Percentiles rank a stretch among this genome's conserved stretches.
These are phyloP conservation scores for Polyplosphaeria fusca DNA, from an alignment of 495 filamentous ascomycete genomes.

Conservation along the genomic window DNA sequence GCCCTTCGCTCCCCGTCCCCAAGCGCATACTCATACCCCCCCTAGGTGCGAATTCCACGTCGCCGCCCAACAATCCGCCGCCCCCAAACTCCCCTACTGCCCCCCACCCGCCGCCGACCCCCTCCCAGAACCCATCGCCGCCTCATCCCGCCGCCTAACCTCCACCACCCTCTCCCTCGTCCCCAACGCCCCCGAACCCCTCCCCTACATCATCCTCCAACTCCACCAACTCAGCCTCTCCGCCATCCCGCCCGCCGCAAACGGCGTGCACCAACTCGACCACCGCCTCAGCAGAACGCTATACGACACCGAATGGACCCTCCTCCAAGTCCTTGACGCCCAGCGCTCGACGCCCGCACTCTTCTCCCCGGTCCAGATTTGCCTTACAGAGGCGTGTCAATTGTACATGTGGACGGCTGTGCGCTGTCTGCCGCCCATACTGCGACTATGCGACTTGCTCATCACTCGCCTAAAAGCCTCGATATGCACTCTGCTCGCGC, in stretches of 20 bases:
- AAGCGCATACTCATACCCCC: background rate
- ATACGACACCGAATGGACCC: background rate
- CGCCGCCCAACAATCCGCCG: background rate
- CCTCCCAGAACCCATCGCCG: background rate
- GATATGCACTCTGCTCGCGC: too few species aligned
- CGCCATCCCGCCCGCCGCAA: background rate
- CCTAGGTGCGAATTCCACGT: constrained; percentile 1
- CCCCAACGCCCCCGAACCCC: background rate
- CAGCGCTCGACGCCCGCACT: background rate
- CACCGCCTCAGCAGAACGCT: background rate
- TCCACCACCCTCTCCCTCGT: background rate
- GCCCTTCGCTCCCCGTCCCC: background rate
- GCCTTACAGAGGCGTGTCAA: background rate
- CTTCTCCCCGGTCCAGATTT: background rate
- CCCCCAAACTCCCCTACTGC: background rate
- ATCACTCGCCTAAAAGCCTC: background rate
- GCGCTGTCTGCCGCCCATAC: background rate
- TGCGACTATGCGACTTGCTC: background rate
- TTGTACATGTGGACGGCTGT: background rate
- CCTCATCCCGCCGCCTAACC: background rate
- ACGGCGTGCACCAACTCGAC: background rate
- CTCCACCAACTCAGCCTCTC: constrained; percentile 1
- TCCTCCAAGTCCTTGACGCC: background rate
- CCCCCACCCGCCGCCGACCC: background rate
- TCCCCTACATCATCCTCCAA: background rate